Evolutionary conservation across 148 eudicot genomes (phyloP), one percentile per base, ranked within the genome.

Genomic region (Suaeda aralocaspica): DNA sequence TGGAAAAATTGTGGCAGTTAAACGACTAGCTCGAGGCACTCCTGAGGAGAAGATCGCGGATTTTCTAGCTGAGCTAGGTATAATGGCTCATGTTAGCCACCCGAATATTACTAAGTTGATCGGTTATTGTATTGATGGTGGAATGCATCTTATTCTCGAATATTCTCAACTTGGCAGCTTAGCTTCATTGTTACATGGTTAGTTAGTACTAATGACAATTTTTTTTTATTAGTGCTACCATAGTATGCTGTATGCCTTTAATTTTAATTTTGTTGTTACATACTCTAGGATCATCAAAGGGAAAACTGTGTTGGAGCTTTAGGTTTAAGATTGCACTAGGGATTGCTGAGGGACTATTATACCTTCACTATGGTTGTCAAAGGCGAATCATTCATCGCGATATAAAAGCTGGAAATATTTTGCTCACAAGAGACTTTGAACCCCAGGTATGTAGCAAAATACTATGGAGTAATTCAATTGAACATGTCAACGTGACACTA

Each of bases 121-220:
- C 22, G 98, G 98, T 13, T 93, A 87, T 79, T 91, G 98, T n/a
- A 84, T 88, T 34, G 98, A 93, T 70, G 92, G 96, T 55, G 98
- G 98, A 64, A 70, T 88, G 82, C 82, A 84, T 84, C 87, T 93
- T 73, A 95, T 88, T 31, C 86, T 93, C 24, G 85, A 88, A 66
- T 81, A 86, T 28, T 90, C 94, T 34, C 88, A 91, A 42, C 84
- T 77, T 63, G 98, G 98, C 55, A 93, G 98, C 80, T 84, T 93
- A 76, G 86, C 96, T 61, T 88, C 96, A 34, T 36, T 78, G 60
- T 81, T 93, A 67, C 90, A 90, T 56, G 84, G 91, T 88, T 33
- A 75, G 66, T 62, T 21, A 15, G 6, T 50, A 0, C 7, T n/a
- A 4, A 9, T 39, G 16, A n/a, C n/a, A n/a, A 34, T 62, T 9